Percentiles rank a stretch among this genome's conserved stretches.
These are phyloP conservation scores for Cryptosporidium bovis DNA, from an alignment of 169 alveolate genomes.

Conservation along the genomic window DNA sequence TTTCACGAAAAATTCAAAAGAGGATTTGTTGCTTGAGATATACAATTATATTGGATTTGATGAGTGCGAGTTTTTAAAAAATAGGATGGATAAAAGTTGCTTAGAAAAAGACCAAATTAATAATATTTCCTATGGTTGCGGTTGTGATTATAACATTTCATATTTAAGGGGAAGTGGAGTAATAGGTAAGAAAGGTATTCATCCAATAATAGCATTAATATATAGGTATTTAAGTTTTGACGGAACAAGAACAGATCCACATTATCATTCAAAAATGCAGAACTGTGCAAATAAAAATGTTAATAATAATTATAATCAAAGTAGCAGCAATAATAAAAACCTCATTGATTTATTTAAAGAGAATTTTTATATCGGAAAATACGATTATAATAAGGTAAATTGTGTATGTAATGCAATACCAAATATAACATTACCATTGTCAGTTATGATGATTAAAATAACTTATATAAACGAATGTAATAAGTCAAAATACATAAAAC, in stretches of 20 bases:
- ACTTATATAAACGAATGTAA: not conserved
- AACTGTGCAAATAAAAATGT: no score
- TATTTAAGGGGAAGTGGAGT: conserved; percentile 1
- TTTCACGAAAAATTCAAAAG: not conserved
- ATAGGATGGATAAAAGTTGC: no score
- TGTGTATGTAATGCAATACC: conserved; percentile 58
- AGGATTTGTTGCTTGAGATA: conserved; percentile 16
- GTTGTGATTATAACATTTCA: not conserved
- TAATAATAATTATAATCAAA: no score
- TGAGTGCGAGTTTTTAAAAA: conserved; percentile 19
- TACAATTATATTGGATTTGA: conserved; percentile 41
- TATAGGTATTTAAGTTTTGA: not conserved
- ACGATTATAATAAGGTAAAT: not conserved
- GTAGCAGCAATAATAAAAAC: not conserved
- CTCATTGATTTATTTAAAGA: conserved; percentile 5
- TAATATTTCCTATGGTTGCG: not conserved
- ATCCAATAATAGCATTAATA: conserved; percentile 31
- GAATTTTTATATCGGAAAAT: not conserved
- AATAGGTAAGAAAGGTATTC: conserved; percentile 24
- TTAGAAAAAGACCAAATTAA: not conserved
- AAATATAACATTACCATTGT: conserved; percentile 42
- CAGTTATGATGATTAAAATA: conserved; percentile 57
- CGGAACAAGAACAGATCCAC: no score
- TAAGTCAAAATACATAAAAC: conserved; percentile 18
- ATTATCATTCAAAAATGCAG: no score